Conservation (phyloP, 306 rosid species). For the Cucurbita argyrosperma region DNA sequence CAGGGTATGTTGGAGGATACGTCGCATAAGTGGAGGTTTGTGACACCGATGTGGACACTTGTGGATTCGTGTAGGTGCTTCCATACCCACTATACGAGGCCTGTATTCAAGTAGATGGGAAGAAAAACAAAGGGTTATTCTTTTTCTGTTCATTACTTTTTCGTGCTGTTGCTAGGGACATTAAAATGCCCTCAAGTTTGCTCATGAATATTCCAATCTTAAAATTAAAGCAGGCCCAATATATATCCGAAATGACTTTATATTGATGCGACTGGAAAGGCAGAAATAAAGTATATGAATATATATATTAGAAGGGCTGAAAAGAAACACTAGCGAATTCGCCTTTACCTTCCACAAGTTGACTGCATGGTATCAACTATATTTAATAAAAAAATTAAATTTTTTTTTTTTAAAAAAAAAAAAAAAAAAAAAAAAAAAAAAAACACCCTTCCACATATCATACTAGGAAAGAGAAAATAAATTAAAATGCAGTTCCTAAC, state of each 20-base stretch:
- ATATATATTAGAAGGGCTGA: too few species aligned
- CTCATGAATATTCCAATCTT: background rate
- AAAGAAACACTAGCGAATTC: background rate
- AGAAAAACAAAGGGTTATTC: background rate
- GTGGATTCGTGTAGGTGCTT: constrained; percentile 44
- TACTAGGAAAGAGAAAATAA: background rate
- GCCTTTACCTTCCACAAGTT: background rate
- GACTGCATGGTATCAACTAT: background rate
- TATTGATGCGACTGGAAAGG: background rate
- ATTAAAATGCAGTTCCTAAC: background rate
- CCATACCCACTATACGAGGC: constrained; percentile 78
- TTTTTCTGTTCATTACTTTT: background rate
- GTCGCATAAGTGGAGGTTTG: constrained; percentile 61
- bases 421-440: background rate
- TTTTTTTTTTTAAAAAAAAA: too few species aligned
- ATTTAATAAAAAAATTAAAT: background rate
- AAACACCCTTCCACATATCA: background rate
- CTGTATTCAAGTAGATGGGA: constrained; percentile 26
- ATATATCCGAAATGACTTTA: background rate
- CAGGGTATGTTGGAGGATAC: constrained; percentile 79
- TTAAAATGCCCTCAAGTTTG: background rate
- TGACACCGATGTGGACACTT: constrained; percentile 42
- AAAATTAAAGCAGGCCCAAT: background rate
- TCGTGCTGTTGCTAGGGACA: background rate
- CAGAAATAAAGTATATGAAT: background rate